Evolutionary conservation across 345 rosid species (phyloP).

Genomic region (Syzygium aqueum): DNA sequence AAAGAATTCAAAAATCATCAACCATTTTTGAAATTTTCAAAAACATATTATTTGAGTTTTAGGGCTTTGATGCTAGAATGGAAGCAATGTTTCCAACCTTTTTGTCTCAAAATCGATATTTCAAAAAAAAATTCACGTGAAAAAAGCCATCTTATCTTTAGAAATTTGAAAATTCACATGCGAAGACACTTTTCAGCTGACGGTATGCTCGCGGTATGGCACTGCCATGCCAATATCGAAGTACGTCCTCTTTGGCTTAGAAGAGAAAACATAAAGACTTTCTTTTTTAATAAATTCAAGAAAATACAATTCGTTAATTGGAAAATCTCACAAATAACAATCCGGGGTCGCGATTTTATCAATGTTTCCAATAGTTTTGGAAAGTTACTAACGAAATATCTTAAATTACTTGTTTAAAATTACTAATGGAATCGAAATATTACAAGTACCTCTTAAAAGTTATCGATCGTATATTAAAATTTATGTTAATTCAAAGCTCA

Average conservation of each 20-base stretch:
- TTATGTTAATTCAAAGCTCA: no score
- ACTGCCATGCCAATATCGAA: accelerated
- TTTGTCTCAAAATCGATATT: no score
- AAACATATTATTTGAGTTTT: not conserved
- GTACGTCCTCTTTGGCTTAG: accelerated
- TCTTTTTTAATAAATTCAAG: not conserved
- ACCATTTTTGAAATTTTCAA: not conserved
- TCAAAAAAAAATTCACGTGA: accelerated
- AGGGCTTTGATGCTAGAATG: not conserved
- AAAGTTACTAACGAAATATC: no score
- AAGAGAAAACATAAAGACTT: not conserved
- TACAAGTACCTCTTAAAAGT: no score
- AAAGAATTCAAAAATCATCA: not conserved
- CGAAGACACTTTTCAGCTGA: accelerated
- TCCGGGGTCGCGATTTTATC: not conserved
- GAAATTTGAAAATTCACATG: not conserved
- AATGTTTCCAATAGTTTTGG: not conserved
- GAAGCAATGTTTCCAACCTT: accelerated
- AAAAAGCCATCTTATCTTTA: not conserved
- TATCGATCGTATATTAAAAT: no score
- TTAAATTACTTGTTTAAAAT: no score
- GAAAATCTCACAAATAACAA: not conserved
- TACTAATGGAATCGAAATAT: no score
- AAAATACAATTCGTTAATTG: not conserved
- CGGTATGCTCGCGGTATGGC: accelerated